phyloP scores from a whole-genome alignment of 2,329 filamentous ascomycete species.

The Akanthomyces dipterigenus region DNA sequence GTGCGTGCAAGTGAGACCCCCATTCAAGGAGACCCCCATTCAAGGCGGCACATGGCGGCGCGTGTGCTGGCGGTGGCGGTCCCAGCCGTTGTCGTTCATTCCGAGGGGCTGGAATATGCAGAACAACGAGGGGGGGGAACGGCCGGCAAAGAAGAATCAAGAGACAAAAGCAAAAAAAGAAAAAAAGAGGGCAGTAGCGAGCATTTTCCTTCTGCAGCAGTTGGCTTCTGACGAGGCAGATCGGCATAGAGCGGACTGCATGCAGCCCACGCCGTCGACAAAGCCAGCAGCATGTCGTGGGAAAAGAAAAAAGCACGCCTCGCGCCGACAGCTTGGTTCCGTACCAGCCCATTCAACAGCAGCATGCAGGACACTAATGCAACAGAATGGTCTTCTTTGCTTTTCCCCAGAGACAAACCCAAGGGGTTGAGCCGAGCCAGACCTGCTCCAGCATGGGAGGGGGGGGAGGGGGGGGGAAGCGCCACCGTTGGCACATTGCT shows the following conservation, averaged over 20 bases:
- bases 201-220: neutral
- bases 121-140: neutral
- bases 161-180: neutral
- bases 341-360: neutral
- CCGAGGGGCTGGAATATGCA: slow-evolving; percentile 5
- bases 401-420: neutral
- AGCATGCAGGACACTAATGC: slow-evolving; percentile 2
- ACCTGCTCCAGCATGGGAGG: too few relatives aligned
- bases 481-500: neutral
- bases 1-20: neutral
- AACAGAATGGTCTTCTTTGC: neutral
- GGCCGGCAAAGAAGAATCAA: too few relatives aligned
- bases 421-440: neutral
- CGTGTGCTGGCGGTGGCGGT: neutral
- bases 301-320: neutral
- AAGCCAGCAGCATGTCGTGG: neutral
- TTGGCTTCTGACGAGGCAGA: neutral
- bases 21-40: neutral
- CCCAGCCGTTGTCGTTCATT: slow-evolving; percentile 8
- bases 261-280: neutral
- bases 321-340: slow-evolving; percentile 7
- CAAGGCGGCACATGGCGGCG: slow-evolving; percentile 2
- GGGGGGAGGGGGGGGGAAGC: neutral
- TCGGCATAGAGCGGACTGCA: neutral
- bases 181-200: neutral